Percentiles rank a stretch among this genome's conserved stretches.
These are phyloP conservation scores for Lactarius tabidus DNA, from an alignment of 768 basidiomycete species.

Conservation along the genomic window DNA sequence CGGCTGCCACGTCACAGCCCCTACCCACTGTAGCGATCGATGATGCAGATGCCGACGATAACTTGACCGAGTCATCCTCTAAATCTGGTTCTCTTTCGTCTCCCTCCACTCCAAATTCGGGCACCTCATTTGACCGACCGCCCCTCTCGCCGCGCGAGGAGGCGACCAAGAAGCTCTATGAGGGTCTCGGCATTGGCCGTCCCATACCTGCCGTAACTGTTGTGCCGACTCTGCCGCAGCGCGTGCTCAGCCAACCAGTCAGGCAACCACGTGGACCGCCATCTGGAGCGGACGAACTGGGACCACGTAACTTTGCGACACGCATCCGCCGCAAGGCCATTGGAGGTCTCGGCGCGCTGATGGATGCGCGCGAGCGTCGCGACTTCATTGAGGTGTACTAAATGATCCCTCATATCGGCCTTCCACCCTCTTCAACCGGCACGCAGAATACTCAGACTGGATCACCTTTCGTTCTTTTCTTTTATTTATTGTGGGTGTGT, in stretches of 20 bases:
- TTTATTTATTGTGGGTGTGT: constrained; percentile 23
- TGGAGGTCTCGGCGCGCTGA: constrained; percentile 71
- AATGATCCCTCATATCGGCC: constrained; percentile 4
- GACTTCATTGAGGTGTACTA: constrained; percentile 36
- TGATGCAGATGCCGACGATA: constrained; percentile 26
- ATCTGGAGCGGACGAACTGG: constrained; percentile 79
- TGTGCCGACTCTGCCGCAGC: constrained; percentile 39
- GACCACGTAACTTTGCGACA: constrained; percentile 84
- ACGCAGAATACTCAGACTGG: constrained; percentile 20
- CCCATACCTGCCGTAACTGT: constrained; percentile 42
- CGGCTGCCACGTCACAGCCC: constrained; percentile 34
- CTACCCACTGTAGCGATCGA: constrained; percentile 28
- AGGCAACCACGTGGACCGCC: constrained; percentile 89
- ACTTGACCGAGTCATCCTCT: constrained; percentile 44
- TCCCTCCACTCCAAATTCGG: constrained; percentile 71
- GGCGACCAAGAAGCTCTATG: constrained; percentile 80
- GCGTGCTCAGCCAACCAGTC: constrained; percentile 63
- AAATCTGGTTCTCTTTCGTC: constrained; percentile 53
- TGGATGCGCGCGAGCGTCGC: constrained; percentile 77
- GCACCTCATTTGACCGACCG: constrained; percentile 47
- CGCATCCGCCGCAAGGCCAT: constrained; percentile 83
- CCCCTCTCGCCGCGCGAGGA: constrained; percentile 84
- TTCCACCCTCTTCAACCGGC: not conserved
- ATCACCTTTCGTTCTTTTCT: constrained; percentile 24
- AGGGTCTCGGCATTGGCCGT: constrained; percentile 82